Conservation (phyloP, 2,329 filamentous ascomycete genomes). For the Diplodia scrobiculata region DNA sequence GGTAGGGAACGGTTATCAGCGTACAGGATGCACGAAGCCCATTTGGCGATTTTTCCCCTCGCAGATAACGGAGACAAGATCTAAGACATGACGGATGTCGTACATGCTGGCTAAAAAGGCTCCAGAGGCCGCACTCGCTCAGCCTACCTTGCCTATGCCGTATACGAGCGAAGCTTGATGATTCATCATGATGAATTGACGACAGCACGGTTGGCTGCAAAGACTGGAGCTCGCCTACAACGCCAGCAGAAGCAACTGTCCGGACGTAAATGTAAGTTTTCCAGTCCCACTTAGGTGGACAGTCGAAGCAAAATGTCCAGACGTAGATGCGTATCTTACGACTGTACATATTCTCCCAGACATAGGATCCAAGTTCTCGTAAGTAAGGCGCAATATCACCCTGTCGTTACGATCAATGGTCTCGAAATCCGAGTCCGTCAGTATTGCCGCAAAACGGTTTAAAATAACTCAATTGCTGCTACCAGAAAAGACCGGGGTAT, state of each 20-base stretch:
- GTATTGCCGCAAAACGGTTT: not conserved
- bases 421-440: not conserved
- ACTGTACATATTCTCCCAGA: too few relatives aligned
- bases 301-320: too few relatives aligned
- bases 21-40: not conserved
- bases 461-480: constrained; percentile 24
- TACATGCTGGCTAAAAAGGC: not conserved
- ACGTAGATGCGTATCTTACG: too few relatives aligned
- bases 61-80: constrained; percentile 3
- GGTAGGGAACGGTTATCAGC: not conserved
- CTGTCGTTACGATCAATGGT: not conserved
- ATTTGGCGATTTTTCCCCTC: constrained; percentile 5
- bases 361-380: too few relatives aligned
- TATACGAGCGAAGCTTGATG: not conserved
- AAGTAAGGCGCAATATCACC: too few relatives aligned
- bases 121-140: not conserved
- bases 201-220: not conserved
- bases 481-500: constrained; percentile 27
- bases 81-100: constrained; percentile 7
- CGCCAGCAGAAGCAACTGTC: too few relatives aligned
- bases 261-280: too few relatives aligned
- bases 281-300: too few relatives aligned
- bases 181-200: not conserved
- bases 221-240: too few relatives aligned
- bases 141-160: constrained; percentile 2